These are phyloP conservation scores for Chrysosporium keratinophilum DNA, from an alignment of 2,329 filamentous ascomycete species.

Conservation along the genomic window DNA sequence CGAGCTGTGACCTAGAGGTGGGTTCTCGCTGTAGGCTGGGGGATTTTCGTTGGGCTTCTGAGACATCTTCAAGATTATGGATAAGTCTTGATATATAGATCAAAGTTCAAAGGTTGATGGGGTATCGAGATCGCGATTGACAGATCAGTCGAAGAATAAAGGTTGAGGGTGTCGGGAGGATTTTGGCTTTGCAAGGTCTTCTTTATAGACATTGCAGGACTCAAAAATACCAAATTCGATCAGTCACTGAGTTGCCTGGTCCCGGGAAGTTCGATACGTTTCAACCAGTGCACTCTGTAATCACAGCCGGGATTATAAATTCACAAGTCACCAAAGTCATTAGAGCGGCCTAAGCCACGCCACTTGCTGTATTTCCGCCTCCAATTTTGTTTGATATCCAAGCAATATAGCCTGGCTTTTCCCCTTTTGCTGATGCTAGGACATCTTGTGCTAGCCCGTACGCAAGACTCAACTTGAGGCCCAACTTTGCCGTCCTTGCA, in stretches of 20 bases:
- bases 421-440: slow-evolving; percentile 57
- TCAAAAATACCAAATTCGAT: too few species aligned
- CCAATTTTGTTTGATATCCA: slow-evolving; percentile 8
- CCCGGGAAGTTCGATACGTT: too few species aligned
- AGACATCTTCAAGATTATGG: not conserved
- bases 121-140: not conserved
- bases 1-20: not conserved
- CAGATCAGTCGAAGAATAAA: too few species aligned
- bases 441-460: slow-evolving; percentile 77
- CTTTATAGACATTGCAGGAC: too few species aligned
- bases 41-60: not conserved
- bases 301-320: too few species aligned
- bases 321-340: not conserved
- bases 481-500: slow-evolving; percentile 67
- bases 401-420: slow-evolving; percentile 59
- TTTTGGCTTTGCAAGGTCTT: too few species aligned
- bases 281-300: too few species aligned
- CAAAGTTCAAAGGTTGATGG: not conserved
- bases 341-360: not conserved
- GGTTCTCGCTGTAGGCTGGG: not conserved
- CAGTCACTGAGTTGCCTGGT: too few species aligned
- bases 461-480: slow-evolving; percentile 63
- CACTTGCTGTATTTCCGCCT: not conserved
- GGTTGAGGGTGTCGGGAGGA: too few species aligned
- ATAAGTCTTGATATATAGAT: not conserved